These are phyloP conservation scores for Thalassiosira mediterranea DNA, from an alignment of 352 stramenopile genomes.

Conservation along the genomic window DNA sequence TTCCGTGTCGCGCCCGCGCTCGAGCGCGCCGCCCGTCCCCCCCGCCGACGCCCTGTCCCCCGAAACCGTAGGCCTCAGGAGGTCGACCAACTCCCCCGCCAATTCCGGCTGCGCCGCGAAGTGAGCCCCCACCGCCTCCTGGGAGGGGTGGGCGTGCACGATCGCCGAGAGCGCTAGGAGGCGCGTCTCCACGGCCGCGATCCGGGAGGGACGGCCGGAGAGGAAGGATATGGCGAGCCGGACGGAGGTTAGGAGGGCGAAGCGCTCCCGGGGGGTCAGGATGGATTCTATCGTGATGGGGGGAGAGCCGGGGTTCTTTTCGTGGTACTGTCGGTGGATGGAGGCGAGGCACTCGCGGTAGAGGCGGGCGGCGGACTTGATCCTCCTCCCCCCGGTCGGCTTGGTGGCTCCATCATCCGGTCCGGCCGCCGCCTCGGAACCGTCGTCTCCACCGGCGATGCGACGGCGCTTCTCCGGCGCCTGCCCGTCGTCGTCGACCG, in stretches of 20 bases:
- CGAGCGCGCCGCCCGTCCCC: not conserved
- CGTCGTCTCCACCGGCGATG: constrained; percentile 11
- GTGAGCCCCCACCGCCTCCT: constrained; percentile 73
- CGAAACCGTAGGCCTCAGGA: constrained; percentile 75
- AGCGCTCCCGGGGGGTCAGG: constrained; percentile 59
- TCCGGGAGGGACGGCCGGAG: constrained; percentile 29
- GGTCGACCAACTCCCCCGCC: constrained; percentile 78
- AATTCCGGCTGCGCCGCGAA: constrained; percentile 84
- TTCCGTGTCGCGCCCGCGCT: too few species aligned
- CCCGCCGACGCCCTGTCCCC: constrained; percentile 13
- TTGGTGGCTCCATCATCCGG: constrained; percentile 5
- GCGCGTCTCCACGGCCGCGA: constrained; percentile 58
- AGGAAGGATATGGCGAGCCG: constrained; percentile 75
- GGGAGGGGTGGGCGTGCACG: constrained; percentile 63
- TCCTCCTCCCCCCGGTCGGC: not conserved
- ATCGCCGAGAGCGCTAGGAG: constrained; percentile 69
- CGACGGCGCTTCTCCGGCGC: not conserved
- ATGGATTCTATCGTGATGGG: not conserved
- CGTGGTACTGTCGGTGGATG: constrained; percentile 17
- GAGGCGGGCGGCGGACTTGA: constrained; percentile 47
- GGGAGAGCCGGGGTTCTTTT: not conserved
- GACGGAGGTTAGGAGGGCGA: constrained; percentile 71
- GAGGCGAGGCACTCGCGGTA: constrained; percentile 40
- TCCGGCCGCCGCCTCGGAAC: not conserved
- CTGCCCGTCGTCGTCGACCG: not conserved